Evolutionary conservation across 352 stramenopile genomes (phyloP).

Genomic region (Phytophthora hibernalis): DNA sequence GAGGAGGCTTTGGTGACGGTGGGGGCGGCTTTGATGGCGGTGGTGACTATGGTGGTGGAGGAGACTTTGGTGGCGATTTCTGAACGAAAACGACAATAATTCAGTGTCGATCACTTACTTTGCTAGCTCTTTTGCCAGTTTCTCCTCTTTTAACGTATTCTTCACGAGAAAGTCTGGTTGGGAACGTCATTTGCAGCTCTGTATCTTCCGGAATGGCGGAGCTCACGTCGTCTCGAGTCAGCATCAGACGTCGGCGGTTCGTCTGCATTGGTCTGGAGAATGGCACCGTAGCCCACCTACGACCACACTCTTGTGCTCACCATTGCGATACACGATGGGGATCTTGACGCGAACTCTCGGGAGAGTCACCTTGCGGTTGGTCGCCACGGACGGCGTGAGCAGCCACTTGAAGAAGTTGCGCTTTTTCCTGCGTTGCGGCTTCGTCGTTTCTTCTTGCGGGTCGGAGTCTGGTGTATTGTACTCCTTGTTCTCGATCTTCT

Average conservation of each 20-base stretch:
- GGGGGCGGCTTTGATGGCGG: slow-evolving; percentile 38
- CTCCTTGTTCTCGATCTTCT: slow-evolving; percentile 21
- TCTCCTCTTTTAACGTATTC: slow-evolving; percentile 28
- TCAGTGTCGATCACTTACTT: slow-evolving; percentile 29
- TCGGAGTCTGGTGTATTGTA: neutral
- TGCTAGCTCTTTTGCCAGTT: slow-evolving; percentile 28
- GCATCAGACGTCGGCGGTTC: slow-evolving; percentile 26
- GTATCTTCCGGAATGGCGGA: slow-evolving; percentile 30
- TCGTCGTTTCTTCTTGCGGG: slow-evolving; percentile 8
- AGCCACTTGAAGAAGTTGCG: slow-evolving; percentile 39
- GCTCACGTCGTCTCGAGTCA: slow-evolving; percentile 23
- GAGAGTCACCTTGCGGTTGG: slow-evolving; percentile 29
- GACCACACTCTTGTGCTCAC: slow-evolving; percentile 38
- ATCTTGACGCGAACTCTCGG: slow-evolving; percentile 41
- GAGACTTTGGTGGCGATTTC: slow-evolving; percentile 59
- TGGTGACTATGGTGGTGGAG: slow-evolving; percentile 33
- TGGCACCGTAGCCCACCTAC: slow-evolving; percentile 34
- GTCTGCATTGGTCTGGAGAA: slow-evolving; percentile 44
- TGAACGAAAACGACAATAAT: slow-evolving; percentile 24
- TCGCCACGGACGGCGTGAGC: slow-evolving; percentile 26
- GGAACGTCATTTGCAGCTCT: slow-evolving; percentile 31
- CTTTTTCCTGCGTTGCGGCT: slow-evolving; percentile 26
- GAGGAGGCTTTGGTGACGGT: slow-evolving; percentile 13
- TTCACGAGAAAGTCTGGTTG: slow-evolving; percentile 22
- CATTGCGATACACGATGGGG: slow-evolving; percentile 36